Percentiles rank a stretch among this genome's conserved stretches.
Conservation (phyloP, 495 filamentous ascomycete genomes). For the Melanomma pulvis-pyrius region DNA sequence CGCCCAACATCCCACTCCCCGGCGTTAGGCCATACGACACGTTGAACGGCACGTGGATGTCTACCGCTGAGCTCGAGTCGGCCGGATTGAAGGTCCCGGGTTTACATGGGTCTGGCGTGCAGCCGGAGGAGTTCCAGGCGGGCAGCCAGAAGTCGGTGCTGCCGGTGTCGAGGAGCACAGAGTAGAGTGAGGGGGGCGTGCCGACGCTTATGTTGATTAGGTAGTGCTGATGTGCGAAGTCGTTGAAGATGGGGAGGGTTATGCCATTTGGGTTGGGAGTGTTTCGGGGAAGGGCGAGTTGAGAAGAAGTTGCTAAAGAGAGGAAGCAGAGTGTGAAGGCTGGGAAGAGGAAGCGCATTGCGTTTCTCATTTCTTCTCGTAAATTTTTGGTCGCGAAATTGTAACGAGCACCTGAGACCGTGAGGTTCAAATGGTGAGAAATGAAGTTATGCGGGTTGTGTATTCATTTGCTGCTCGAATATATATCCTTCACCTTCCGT, state of each 20-base stretch:
- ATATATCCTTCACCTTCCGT: not conserved
- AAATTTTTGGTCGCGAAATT: too few species aligned
- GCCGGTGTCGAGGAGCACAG: conserved; percentile 4
- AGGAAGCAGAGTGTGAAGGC: not conserved
- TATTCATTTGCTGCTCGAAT: too few species aligned
- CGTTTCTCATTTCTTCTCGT: too few species aligned
- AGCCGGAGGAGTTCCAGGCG: not conserved
- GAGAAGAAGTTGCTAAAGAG: not conserved
- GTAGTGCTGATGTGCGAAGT: conserved; percentile 4
- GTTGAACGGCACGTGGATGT: not conserved
- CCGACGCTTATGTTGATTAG: conserved; percentile 3
- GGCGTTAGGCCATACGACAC: conserved; percentile 10
- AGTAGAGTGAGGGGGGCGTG: conserved; percentile 4
- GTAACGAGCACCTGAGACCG: too few species aligned
- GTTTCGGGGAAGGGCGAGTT: not conserved
- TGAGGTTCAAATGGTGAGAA: too few species aligned
- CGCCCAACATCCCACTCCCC: not conserved
- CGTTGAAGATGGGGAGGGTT: not conserved
- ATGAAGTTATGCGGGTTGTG: too few species aligned
- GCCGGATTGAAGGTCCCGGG: conserved; percentile 4
- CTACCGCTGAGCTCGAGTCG: not conserved
- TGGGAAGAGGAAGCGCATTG: not conserved
- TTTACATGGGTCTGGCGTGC: conserved; percentile 1
- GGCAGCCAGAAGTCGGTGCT: conserved; percentile 7
- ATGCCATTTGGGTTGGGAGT: not conserved